These are phyloP conservation scores for Citrus mangshanensis DNA, from an alignment of 345 rosid species.

Conservation along the genomic window DNA sequence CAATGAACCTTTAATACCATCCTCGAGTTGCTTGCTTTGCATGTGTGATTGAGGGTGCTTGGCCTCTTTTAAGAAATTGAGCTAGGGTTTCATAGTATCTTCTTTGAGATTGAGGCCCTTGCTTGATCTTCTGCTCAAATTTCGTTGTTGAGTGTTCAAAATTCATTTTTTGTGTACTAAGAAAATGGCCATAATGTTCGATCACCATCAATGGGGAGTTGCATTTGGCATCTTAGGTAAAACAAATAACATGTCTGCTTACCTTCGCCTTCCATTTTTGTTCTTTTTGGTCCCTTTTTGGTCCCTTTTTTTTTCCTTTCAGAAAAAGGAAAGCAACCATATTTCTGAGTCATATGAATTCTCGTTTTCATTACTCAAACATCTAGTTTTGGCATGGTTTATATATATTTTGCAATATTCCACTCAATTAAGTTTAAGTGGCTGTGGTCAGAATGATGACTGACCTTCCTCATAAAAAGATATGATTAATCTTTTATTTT, in stretches of 20 bases:
- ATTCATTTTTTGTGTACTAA: background rate
- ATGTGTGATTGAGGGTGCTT: background rate
- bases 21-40: background rate
- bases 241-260: background rate
- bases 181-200: slow-evolving; percentile 33
- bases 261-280: background rate
- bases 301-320: background rate
- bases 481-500: background rate
- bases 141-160: background rate
- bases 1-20: background rate
- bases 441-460: background rate
- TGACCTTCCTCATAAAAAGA: slow-evolving; percentile 4
- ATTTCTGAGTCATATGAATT: too few species aligned
- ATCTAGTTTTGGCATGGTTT: background rate
- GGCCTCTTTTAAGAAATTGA: background rate
- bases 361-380: background rate
- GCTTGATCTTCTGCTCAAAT: slow-evolving; percentile 10
- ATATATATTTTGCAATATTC: background rate
- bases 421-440: background rate
- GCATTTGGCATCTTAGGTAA: slow-evolving; percentile 78
- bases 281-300: background rate
- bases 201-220: slow-evolving; percentile 35
- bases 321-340: background rate
- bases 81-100: background rate
- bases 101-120: background rate